Conservation (phyloP, 1,284 basidiomycete genomes). For the Leccinum angustisporum region DNA sequence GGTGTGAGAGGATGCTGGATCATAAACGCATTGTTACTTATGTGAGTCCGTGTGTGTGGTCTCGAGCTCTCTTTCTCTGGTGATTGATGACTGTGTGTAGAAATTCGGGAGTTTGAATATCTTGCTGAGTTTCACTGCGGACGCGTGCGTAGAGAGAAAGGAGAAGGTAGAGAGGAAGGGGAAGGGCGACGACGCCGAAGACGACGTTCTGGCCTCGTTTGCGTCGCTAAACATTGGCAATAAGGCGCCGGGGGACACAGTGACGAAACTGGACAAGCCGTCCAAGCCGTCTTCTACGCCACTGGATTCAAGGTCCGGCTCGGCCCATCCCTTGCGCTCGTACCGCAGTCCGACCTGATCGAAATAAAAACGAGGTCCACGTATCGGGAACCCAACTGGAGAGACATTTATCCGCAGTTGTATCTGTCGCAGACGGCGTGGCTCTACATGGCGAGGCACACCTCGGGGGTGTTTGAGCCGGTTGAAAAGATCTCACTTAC, state of each 20-base stretch:
- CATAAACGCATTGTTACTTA: conserved; percentile 41
- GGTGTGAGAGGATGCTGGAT: conserved; percentile 34
- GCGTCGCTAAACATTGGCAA: conserved; percentile 27
- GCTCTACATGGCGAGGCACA: conserved; percentile 39
- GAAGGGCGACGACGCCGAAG: conserved; percentile 14
- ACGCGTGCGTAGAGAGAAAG: conserved; percentile 30
- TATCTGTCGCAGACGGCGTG: conserved; percentile 41
- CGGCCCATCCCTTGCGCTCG: conserved; percentile 18
- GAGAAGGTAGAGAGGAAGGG: conserved; percentile 11
- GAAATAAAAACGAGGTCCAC: conserved; percentile 42
- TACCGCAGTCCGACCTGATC: conserved; percentile 39
- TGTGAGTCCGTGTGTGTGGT: conserved; percentile 28
- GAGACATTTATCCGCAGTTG: conserved; percentile 40
- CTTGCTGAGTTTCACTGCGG: conserved; percentile 35
- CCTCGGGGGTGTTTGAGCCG: conserved; percentile 31
- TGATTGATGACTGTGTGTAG: conserved; percentile 11
- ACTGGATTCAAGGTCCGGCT: conserved; percentile 16
- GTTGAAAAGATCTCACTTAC: conserved; percentile 31
- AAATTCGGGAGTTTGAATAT: conserved; percentile 35
- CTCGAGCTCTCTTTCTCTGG: background rate
- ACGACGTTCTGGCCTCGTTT: conserved; percentile 29
- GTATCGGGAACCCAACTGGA: conserved; percentile 35
- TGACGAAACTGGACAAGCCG: background rate
- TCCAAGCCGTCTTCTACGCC: background rate
- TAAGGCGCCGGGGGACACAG: background rate